These are phyloP conservation scores for Aspergillus wentii DNA, from an alignment of 495 filamentous ascomycete genomes.

Conservation along the genomic window DNA sequence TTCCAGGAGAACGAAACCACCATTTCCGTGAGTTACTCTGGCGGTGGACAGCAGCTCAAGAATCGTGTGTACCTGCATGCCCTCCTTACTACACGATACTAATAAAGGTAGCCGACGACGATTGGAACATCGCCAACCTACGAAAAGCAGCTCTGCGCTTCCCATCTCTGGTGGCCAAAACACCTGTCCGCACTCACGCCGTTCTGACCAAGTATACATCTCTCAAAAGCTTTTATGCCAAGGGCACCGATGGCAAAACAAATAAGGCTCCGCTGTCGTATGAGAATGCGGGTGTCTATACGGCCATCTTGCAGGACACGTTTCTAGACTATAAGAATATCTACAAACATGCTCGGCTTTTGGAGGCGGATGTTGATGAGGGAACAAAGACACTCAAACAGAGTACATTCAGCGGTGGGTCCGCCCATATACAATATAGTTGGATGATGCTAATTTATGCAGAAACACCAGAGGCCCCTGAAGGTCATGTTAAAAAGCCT, in stretches of 20 bases:
- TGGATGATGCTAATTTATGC: not conserved
- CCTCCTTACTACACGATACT: not conserved
- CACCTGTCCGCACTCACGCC: slow-evolving; percentile 15
- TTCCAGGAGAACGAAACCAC: not conserved
- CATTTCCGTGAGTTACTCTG: not conserved
- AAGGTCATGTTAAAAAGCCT: not conserved
- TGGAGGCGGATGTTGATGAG: not conserved
- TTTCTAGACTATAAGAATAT: slow-evolving; percentile 3
- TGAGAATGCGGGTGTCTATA: slow-evolving; percentile 1
- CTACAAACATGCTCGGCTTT: not conserved
- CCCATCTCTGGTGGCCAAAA: slow-evolving; percentile 10
- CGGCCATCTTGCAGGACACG: slow-evolving; percentile 1
- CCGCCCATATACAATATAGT: not conserved
- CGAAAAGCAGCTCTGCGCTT: slow-evolving; percentile 12
- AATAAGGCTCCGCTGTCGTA: not conserved
- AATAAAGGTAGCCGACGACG: not conserved
- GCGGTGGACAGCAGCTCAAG: not conserved
- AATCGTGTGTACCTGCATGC: not conserved
- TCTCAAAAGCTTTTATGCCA: slow-evolving; percentile 6
- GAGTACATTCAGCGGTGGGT: not conserved
- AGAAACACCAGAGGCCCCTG: not conserved
- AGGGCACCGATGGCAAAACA: not conserved
- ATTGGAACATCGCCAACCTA: slow-evolving; percentile 16
- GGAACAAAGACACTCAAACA: not conserved
- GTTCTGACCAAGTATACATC: slow-evolving; percentile 22